Conservation (phyloP, 2,329 filamentous ascomycete species). For the Botryotinia convoluta region DNA sequence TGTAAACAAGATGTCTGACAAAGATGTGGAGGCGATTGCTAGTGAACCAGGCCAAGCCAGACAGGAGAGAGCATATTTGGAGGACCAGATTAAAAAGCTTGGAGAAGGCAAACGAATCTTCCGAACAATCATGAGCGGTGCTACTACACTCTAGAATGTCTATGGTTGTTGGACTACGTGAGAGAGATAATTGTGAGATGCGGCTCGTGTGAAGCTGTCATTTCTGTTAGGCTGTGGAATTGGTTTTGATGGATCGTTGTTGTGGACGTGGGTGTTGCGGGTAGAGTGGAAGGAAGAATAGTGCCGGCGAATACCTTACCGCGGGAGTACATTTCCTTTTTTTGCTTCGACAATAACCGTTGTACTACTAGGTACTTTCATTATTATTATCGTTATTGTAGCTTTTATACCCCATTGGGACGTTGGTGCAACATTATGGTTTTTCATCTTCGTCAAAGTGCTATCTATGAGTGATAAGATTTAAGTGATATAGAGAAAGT, state of each 20-base stretch:
- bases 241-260: neutral
- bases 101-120: constrained; percentile 33
- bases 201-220: neutral
- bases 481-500: neutral
- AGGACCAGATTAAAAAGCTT: constrained; percentile 33
- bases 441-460: neutral
- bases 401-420: neutral
- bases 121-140: constrained; percentile 25
- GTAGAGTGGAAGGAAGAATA: neutral
- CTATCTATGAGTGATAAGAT: neutral
- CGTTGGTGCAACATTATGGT: too few relatives aligned
- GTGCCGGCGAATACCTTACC: neutral
- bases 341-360: neutral
- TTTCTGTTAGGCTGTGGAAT: neutral
- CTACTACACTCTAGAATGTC: neutral
- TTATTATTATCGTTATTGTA: neutral
- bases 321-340: neutral
- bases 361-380: neutral
- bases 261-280: neutral
- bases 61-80: constrained; percentile 30
- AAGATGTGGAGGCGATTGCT: constrained; percentile 29
- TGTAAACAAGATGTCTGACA: constrained; percentile 21
- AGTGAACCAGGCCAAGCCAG: constrained; percentile 31
- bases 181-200: neutral
- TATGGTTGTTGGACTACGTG: too few relatives aligned